Evolutionary conservation across 805 yeast genomes (phyloP), one percentile per base, ranked within the genome.

Genomic region (Candida sakaeoensis): DNA sequence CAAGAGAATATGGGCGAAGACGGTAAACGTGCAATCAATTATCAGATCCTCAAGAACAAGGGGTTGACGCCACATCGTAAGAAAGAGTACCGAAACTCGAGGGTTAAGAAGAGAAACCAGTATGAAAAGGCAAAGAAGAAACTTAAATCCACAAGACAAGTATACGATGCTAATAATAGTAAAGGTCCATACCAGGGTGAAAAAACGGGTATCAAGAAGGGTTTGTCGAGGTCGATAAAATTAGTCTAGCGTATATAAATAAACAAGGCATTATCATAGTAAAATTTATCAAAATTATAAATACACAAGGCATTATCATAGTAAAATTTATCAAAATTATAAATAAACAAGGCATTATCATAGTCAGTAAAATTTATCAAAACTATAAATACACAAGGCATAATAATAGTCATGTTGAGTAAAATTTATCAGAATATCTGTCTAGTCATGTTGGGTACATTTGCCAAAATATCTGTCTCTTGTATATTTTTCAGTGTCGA

Each of bases 31-130:
- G 98, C 97, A 1, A 75, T 93, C 54, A 88, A 85, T 60, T 93
- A 83, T 68, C 98, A 91, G 70, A 93, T 93, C 47, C 74, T 87
- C 67, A 93, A 91, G 77, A 93, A 93, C 70, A 90, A 87, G 70
- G 99, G 99, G 57, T 79, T 93, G 47, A 90, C 97, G 1, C 91
- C 95, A 14, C 85, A 82, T 62, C 77, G 96, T 60, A 85, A 86
- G 72, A 93, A 93, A 75, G 96, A 87, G 49, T 80, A 85, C 72
- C 79, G 97, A 66, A 93, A 93, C 61, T 79, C 98, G 31, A 83
- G 99, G 68, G 98, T 93, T 54, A 93, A 93, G 76, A 93, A 91
- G 95, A 85, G 99, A 75, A 86, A 82, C 80, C 87, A 87, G 79
- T 93, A 85, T 70, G 98, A 88, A 48, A 75, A 78, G 60, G 99